Evolutionary conservation across 106 monocot genomes (phyloP), one percentile per base, ranked within the genome.

Genomic region (Narthecium ossifragum): DNA sequence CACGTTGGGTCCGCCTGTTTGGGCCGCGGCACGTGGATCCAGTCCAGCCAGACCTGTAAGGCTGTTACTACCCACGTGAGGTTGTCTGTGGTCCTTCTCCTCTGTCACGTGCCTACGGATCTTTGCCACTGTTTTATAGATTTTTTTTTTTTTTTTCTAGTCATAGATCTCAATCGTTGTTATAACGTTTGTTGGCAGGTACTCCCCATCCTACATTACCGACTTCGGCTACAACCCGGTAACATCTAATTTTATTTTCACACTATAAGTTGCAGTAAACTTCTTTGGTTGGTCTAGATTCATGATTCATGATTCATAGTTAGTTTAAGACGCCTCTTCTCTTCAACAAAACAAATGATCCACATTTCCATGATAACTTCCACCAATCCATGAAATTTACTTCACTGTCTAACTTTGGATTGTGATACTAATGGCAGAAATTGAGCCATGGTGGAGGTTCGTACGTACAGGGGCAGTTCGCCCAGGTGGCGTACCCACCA

Each of bases 191-290:
- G 6, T 3, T 39, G 63, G 30, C 58, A 84, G 83, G 67, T 84
- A 84, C 38, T 64, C 78, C 33, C 78, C 83, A 0, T 63, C 73
- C 14, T 84, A 84, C 49, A 37, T 82, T 61, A 48, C 82, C 0
- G 73, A 74, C 12, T 32, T 78, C 61, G 61, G 73, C 52, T 78
- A 82, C 57, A 78, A 69, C 38, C 28, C 69, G 41, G 77, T 77
- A 68, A 68, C 11, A 1, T 15, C 2, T 8, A 18, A 38, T 55
- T 26, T 27, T 28, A 54, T 11, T 39, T 53, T 38, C 12, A 31
- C 48, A n/a, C n/a, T n/a, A n/a, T n/a, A n/a, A n/a, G n/a, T n/a
- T n/a, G n/a, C n/a, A n/a, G n/a, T n/a, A n/a, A n/a, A n/a, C n/a
- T n/a, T n/a, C n/a, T n/a, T n/a, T n/a, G n/a, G n/a, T n/a, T n/a